Conservation (phyloP, 176 grass and related monocot species). For the Otatea glauca region DNA sequence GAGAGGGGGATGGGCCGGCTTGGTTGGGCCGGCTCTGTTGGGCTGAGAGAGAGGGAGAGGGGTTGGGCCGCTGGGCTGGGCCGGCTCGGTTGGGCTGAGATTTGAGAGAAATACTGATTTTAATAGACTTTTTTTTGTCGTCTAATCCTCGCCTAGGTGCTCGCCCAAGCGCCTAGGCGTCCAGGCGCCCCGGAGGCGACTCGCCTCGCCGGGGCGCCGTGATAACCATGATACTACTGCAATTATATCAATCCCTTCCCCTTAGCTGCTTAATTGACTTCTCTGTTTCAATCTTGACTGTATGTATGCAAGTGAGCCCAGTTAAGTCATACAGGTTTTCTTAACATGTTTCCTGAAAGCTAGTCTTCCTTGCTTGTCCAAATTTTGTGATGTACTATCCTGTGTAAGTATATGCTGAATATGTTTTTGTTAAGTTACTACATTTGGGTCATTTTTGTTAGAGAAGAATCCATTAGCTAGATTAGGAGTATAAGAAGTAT, state of each 20-base stretch:
- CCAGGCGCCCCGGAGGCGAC: no score
- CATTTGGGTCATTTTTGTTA: neutral
- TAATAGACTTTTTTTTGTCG: no score
- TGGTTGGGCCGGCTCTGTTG: no score
- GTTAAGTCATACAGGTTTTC: neutral
- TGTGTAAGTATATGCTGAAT: slow-evolving; percentile 19
- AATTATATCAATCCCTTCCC: neutral
- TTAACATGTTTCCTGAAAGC: neutral
- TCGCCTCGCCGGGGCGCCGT: no score
- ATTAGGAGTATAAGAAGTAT: slow-evolving; percentile 15
- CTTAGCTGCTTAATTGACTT: slow-evolving; percentile 6
- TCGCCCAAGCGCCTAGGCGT: no score
- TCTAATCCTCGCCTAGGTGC: no score
- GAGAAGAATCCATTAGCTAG: neutral
- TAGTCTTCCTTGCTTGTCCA: neutral
- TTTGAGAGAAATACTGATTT: no score
- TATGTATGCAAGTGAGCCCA: neutral
- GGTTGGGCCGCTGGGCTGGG: no score
- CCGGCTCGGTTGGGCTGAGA: no score
- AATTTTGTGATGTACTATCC: slow-evolving; percentile 12
- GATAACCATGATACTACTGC: no score
- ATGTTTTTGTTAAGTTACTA: slow-evolving; percentile 12
- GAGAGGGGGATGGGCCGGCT: no score
- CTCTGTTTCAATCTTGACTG: neutral
- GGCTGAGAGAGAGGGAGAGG: no score